Evolutionary conservation across 106 monocot genomes (phyloP), one percentile per base, ranked within the genome.

Genomic region (Acorus gramineus): DNA sequence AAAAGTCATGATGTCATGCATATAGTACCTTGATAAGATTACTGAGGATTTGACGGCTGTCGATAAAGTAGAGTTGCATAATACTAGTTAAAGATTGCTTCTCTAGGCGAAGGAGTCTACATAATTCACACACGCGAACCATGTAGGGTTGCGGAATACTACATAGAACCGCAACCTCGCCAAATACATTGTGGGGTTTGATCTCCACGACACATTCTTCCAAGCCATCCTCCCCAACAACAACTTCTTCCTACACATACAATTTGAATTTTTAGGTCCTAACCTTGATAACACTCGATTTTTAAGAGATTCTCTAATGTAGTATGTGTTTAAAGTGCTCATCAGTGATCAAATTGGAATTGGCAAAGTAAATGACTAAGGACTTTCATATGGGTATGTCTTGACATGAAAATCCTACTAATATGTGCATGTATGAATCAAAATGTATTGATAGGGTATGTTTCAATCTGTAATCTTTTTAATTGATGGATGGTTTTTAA

Each of bases 61-160:
- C 89, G 46, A 82, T 85, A 66, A 89, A 79, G 62, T 82, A 85
- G 45, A 89, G 71, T 57, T 85, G 84, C 51, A 85, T 57, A 51
- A 82, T 74, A 49, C 71, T 76, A 5, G 66, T 74, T 6, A 89
- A 46, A 60, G 79, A 71, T 61, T 89, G 85, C 61, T 89, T 89
- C 12, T 89, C 85, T 3, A 89, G 74, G 59, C 81, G 69, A 7
- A 85, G 48, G 61, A 89, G 76, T 54, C 72, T 76, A 59, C 85
- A 85, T 0, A 89, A 50, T 74, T 85, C 81, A 44, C 70, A 81
- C 50, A 77, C 85, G 8, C 79, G 75, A 59, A 89, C 77, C 14
- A 79, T 79, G 12, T 79, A 82, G 60, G 85, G 82, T 53, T 85
- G 89, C 50, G 79, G 84, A 14, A 85, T 82, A 53, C 77, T 85